Evolutionary conservation across 805 yeast species (phyloP).

Genomic region (Tetrapisispora arboricola): DNA sequence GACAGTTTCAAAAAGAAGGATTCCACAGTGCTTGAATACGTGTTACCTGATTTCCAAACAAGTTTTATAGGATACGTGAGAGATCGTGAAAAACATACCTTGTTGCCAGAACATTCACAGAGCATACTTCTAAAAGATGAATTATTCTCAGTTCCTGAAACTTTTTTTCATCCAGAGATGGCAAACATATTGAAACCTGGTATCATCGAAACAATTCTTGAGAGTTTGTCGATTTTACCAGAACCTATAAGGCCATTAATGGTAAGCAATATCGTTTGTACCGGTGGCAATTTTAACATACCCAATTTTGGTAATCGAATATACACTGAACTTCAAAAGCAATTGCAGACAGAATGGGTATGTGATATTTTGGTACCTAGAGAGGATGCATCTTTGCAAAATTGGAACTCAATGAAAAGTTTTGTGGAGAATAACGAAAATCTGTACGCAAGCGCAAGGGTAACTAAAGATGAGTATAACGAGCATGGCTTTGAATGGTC

Average conservation of each 20-base stretch:
- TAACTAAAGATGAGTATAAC: constrained; percentile 69
- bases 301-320: constrained; percentile 59
- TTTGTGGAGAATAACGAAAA: constrained; percentile 31
- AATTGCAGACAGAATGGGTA: constrained; percentile 62
- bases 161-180: constrained; percentile 76
- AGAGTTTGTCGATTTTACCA: constrained; percentile 60
- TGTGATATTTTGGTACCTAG: constrained; percentile 35
- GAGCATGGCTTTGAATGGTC: constrained; percentile 64
- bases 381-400: constrained; percentile 34
- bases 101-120: constrained; percentile 46
- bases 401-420: constrained; percentile 49
- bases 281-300: constrained; percentile 74
- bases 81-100: constrained; percentile 23
- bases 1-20: constrained; percentile 24
- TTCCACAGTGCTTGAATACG: constrained; percentile 49
- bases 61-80: constrained; percentile 65
- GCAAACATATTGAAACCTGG: constrained; percentile 74
- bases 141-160: constrained; percentile 79
- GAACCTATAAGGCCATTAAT: constrained; percentile 64
- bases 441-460: constrained; percentile 39
- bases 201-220: constrained; percentile 57
- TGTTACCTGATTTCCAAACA: constrained; percentile 79
- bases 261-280: constrained; percentile 64
- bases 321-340: constrained; percentile 49
- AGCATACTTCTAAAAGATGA: constrained; percentile 67